phyloP scores from a whole-genome alignment of 2,329 filamentous ascomycete genomes.

The Helicocarpus griseus region DNA sequence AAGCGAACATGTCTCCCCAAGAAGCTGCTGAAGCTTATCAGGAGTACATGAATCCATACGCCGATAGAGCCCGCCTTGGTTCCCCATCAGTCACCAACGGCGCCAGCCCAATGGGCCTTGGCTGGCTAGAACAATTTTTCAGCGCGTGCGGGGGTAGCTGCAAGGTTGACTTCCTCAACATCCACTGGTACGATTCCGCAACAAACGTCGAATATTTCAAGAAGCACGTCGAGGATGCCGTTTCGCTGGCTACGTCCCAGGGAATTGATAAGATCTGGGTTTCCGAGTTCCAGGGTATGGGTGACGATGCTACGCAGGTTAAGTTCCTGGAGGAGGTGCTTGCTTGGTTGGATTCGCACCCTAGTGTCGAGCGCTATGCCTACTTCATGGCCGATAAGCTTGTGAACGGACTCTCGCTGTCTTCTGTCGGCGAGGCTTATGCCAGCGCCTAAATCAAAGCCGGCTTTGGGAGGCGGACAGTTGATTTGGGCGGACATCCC shows the following conservation, averaged over 20 bases:
- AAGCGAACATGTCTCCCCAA: slow-evolving; percentile 29
- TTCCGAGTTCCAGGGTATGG: slow-evolving; percentile 34
- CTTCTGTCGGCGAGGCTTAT: slow-evolving; percentile 23
- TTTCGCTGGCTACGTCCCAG: slow-evolving; percentile 23
- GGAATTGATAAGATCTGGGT: slow-evolving; percentile 35
- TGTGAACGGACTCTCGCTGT: slow-evolving; percentile 7
- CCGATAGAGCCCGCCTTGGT: slow-evolving; percentile 30
- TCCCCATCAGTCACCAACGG: slow-evolving; percentile 35
- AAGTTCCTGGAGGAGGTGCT: slow-evolving; percentile 30
- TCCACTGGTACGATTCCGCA: slow-evolving; percentile 36
- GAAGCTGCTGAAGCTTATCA: slow-evolving; percentile 29
- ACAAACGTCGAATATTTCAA: slow-evolving; percentile 26
- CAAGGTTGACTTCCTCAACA: slow-evolving; percentile 30
- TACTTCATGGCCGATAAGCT: slow-evolving; percentile 26
- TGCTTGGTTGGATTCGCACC: slow-evolving; percentile 31
- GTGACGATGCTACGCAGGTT: slow-evolving; percentile 16
- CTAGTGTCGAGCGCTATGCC: slow-evolving; percentile 31
- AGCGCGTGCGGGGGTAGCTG: slow-evolving; percentile 27
- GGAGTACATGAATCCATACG: slow-evolving; percentile 29
- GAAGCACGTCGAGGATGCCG: slow-evolving; percentile 27
- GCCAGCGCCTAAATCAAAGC: slow-evolving; percentile 3
- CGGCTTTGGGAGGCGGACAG: neutral
- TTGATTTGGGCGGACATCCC: neutral
- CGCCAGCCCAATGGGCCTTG: slow-evolving; percentile 24
- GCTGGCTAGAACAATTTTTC: slow-evolving; percentile 34